Conservation (phyloP, 345 rosid species). For the Odontarrhena argentea region DNA sequence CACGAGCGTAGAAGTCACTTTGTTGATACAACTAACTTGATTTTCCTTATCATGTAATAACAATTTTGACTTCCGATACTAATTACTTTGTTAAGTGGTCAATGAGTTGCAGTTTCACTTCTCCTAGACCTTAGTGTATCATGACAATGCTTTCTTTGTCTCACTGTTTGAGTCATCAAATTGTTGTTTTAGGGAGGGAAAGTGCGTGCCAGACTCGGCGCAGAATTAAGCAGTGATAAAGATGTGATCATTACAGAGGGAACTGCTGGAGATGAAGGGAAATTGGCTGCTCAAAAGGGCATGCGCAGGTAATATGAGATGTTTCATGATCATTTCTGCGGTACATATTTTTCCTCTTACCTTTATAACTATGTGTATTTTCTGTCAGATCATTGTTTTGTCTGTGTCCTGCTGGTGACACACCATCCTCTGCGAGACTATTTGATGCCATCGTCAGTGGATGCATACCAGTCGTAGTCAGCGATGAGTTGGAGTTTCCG, state of each 20-base stretch:
- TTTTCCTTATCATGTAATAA: neutral
- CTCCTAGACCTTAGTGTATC: neutral
- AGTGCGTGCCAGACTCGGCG: constrained; percentile 71
- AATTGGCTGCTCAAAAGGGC: constrained; percentile 74
- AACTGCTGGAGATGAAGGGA: constrained; percentile 75
- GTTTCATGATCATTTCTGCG: neutral
- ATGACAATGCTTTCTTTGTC: neutral
- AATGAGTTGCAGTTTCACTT: neutral
- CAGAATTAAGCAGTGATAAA: constrained; percentile 55
- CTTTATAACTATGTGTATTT: constrained; percentile 17
- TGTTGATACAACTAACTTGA: neutral
- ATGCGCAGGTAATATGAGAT: constrained; percentile 63
- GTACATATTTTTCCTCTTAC: neutral
- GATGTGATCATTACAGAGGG: constrained; percentile 75
- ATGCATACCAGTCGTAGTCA: constrained; percentile 81
- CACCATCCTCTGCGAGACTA: constrained; percentile 87
- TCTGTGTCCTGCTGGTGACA: constrained; percentile 89
- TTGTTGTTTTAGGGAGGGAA: constrained; percentile 70
- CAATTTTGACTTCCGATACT: neutral
- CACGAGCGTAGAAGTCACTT: neutral
- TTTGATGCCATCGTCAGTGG: constrained; percentile 93
- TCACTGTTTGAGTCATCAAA: constrained; percentile 15
- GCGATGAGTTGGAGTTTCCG: constrained; percentile 89
- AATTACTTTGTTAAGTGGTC: neutral
- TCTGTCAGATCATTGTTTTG: constrained; percentile 68